phyloP scores from a whole-genome alignment of 306 rosid species.

The Cucumis sativus region Cucumber_9930_V3 NC_026658.2:4464501-4465000 shows the following conservation, averaged over 20 bases:
- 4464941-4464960: slow-evolving; percentile 28
- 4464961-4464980: slow-evolving; percentile 35
- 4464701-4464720: slow-evolving; percentile 25
- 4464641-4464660: slow-evolving; percentile 9
- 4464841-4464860: slow-evolving; percentile 9
- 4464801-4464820: slow-evolving; percentile 5
- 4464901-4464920: slow-evolving; percentile 50
- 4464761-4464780: slow-evolving; percentile 18
- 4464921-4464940: slow-evolving; percentile 40
- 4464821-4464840: slow-evolving; percentile 10
- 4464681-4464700: slow-evolving; percentile 20
- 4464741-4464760: slow-evolving; percentile 14
- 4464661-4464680: slow-evolving; percentile 14
- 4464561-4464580: slow-evolving; percentile 14
- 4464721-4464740: slow-evolving; percentile 20
- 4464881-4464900: slow-evolving; percentile 16
- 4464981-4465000: background rate
- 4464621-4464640: slow-evolving; percentile 17
- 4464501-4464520: slow-evolving; percentile 4
- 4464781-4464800: background rate
- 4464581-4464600: slow-evolving; percentile 14
- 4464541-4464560: slow-evolving; percentile 1
- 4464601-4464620: slow-evolving; percentile 9
- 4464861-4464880: slow-evolving; percentile 1
- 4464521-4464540: slow-evolving; percentile 5